These are phyloP conservation scores for Sphagnum fallax DNA, from an alignment of 228 moss, liverwort and hornwort genomes.

Conservation along the genomic window DNA sequence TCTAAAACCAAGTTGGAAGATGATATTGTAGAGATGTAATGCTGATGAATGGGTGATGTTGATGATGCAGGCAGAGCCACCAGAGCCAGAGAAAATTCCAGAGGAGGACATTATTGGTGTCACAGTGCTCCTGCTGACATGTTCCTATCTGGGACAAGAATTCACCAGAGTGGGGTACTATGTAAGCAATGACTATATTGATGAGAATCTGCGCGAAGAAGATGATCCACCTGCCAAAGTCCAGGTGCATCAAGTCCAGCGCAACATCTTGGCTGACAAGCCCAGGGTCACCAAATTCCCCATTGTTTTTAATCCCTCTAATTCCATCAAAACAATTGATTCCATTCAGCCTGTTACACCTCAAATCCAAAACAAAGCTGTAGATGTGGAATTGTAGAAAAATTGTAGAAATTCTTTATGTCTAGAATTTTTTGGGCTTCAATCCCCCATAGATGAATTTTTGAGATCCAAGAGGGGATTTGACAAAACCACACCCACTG, in stretches of 20 bases:
- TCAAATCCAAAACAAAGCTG: too few species aligned
- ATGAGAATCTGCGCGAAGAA: slow-evolving; percentile 83
- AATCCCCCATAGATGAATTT: too few species aligned
- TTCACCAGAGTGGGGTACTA: slow-evolving; percentile 91
- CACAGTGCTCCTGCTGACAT: slow-evolving; percentile 84
- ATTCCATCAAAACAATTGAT: neutral
- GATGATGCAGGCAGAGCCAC: slow-evolving; percentile 71
- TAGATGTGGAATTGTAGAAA: too few species aligned
- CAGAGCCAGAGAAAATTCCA: slow-evolving; percentile 81
- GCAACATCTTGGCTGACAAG: slow-evolving; percentile 91
- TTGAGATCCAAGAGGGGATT: too few species aligned
- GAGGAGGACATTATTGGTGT: slow-evolving; percentile 97
- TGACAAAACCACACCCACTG: too few species aligned
- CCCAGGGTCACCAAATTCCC: slow-evolving; percentile 95
- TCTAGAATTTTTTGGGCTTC: too few species aligned
- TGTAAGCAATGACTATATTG: slow-evolving; percentile 94
- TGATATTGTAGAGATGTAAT: too few species aligned
- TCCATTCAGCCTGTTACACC: neutral
- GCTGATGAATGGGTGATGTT: neutral
- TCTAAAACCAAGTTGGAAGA: too few species aligned
- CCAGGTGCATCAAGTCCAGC: slow-evolving; percentile 78
- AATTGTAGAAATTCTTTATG: too few species aligned
- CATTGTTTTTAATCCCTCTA: slow-evolving; percentile 62
- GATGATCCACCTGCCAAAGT: slow-evolving; percentile 81
- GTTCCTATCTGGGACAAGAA: slow-evolving; percentile 92